Percentiles rank a stretch among this genome's conserved stretches.
Evolutionary conservation across 108 stramenopile genomes (phyloP).

Genomic region (Fragilariopsis cylindrus): DNA sequence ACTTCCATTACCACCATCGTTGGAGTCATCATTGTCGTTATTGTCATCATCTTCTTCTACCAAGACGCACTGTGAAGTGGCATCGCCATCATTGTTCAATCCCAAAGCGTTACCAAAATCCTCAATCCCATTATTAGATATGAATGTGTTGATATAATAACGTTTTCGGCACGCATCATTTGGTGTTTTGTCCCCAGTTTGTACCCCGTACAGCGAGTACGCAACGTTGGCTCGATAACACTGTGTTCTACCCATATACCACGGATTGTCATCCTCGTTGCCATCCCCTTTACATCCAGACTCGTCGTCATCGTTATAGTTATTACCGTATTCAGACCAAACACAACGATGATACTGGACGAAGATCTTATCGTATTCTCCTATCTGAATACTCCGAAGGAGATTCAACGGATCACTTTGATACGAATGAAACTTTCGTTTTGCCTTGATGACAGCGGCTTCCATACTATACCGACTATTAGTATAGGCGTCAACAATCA

Average conservation of each 20-base stretch:
- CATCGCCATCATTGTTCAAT: conserved; percentile 16
- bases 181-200: conserved; percentile 19
- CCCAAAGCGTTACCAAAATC: conserved; percentile 21
- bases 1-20: not conserved
- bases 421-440: conserved; percentile 5
- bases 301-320: conserved; percentile 11
- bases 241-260: conserved; percentile 56
- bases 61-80: conserved; percentile 15
- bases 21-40: not conserved
- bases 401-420: not conserved
- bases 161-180: conserved; percentile 21
- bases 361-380: conserved; percentile 40
- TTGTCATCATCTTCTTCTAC: conserved; percentile 13
- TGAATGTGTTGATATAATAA: conserved; percentile 58
- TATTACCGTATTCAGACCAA: conserved; percentile 28
- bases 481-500: not conserved
- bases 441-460: not conserved
- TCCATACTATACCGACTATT: not conserved
- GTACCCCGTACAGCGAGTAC: conserved; percentile 52
- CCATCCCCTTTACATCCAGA: conserved; percentile 22
- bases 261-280: conserved; percentile 22
- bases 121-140: conserved; percentile 32
- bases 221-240: conserved; percentile 60
- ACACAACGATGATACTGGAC: conserved; percentile 46
- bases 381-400: not conserved